phyloP scores from a whole-genome alignment of 306 rosid genomes.

The Crotalaria pallida region DNA sequence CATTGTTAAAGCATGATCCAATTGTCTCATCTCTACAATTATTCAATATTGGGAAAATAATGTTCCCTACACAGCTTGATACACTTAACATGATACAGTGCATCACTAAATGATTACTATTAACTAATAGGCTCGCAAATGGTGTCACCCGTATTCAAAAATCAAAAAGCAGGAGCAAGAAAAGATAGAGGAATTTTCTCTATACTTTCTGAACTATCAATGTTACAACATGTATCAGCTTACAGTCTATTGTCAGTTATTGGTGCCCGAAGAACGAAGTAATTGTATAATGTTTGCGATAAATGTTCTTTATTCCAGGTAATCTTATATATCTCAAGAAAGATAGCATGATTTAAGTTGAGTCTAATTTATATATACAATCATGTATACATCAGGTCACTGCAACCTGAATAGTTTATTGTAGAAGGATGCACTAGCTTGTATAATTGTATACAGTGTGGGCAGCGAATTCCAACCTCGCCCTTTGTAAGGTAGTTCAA shows the following conservation, averaged over 20 bases:
- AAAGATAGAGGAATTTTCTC: neutral
- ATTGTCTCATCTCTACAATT: neutral
- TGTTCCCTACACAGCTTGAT: neutral
- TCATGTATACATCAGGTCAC: neutral
- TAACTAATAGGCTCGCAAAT: neutral
- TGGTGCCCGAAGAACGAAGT: neutral
- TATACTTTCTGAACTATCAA: neutral
- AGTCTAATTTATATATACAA: neutral
- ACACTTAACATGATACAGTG: neutral
- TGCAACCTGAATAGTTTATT: constrained; percentile 1
- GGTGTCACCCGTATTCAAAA: neutral
- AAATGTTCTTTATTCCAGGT: neutral
- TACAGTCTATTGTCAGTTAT: neutral
- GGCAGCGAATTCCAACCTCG: neutral
- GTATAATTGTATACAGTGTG: neutral
- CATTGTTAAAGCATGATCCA: neutral
- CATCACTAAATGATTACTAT: neutral
- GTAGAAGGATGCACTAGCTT: neutral
- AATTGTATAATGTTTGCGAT: neutral
- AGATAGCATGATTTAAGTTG: constrained; percentile 4
- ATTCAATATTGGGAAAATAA: neutral
- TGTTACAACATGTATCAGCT: neutral
- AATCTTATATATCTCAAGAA: neutral
- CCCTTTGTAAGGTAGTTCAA: constrained; percentile 2
- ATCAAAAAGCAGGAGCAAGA: neutral